Percentiles rank a stretch among this genome's conserved stretches.
phyloP scores from a whole-genome alignment of 768 basidiomycete species.

The Psilocybe sp. region DNA sequence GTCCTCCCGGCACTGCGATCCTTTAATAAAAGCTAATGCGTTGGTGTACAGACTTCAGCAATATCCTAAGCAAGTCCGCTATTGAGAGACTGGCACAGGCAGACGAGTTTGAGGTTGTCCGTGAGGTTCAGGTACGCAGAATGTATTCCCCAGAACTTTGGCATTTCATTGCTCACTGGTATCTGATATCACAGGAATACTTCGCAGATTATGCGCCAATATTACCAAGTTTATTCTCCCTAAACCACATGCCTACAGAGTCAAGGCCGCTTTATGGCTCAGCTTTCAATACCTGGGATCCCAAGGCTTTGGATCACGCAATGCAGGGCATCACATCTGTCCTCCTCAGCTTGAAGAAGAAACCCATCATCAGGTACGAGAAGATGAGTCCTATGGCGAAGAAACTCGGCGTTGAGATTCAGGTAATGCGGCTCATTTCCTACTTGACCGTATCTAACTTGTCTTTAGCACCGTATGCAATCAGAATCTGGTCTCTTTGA shows the following conservation, averaged over 20 bases:
- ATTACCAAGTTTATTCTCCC: slow-evolving; percentile 81
- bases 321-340: slow-evolving; percentile 83
- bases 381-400: slow-evolving; percentile 90
- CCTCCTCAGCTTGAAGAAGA: slow-evolving; percentile 93
- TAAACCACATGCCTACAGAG: slow-evolving; percentile 70
- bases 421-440: slow-evolving; percentile 43
- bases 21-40: slow-evolving; percentile 8
- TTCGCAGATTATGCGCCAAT: slow-evolving; percentile 96
- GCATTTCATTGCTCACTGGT: neutral
- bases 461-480: slow-evolving; percentile 69
- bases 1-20: slow-evolving; percentile 7
- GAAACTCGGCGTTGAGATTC: slow-evolving; percentile 82
- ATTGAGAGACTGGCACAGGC: slow-evolving; percentile 93
- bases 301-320: slow-evolving; percentile 68
- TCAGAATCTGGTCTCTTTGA: slow-evolving; percentile 85
- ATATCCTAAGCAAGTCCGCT: slow-evolving; percentile 80
- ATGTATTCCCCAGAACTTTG: neutral
- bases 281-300: slow-evolving; percentile 71
- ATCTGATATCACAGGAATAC: slow-evolving; percentile 66
- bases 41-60: slow-evolving; percentile 80
- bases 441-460: neutral
- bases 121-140: slow-evolving; percentile 87
- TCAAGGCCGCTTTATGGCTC: slow-evolving; percentile 69
- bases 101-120: slow-evolving; percentile 95
- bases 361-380: slow-evolving; percentile 92